Evolutionary conservation across 768 basidiomycete genomes (phyloP).

Genomic region (Boletus rufocinnamomeus): DNA sequence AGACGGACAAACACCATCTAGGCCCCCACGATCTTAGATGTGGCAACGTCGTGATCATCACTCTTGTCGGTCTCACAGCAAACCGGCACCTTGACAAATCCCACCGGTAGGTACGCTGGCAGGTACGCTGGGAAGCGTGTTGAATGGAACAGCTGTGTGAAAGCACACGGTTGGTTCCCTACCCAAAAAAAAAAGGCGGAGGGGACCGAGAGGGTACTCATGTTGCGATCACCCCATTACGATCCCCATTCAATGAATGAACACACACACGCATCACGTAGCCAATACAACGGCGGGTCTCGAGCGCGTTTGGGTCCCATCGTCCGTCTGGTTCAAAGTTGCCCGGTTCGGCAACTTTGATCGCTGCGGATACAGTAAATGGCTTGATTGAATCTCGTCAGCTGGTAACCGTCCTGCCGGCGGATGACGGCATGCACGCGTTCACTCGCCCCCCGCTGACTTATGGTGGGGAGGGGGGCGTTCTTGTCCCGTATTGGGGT

Average conservation of each 20-base stretch:
- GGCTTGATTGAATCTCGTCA: slow-evolving; percentile 6
- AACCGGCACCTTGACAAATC: not conserved
- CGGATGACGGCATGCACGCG: slow-evolving; percentile 2
- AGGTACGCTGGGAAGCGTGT: not conserved
- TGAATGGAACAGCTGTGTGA: slow-evolving; percentile 1
- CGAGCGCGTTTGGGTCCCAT: not conserved
- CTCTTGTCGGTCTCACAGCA: not conserved
- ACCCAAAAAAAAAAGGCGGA: not conserved
- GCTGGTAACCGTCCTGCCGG: not conserved
- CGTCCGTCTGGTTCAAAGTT: slow-evolving; percentile 14
- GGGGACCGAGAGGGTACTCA: not conserved
- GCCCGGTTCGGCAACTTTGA: slow-evolving; percentile 1
- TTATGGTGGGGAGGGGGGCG: not conserved
- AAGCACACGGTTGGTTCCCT: not conserved
- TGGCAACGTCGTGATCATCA: not conserved
- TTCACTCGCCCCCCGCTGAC: slow-evolving; percentile 3
- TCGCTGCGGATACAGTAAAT: slow-evolving; percentile 3
- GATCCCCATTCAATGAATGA: not conserved
- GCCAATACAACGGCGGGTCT: not conserved
- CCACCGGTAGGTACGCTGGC: not conserved
- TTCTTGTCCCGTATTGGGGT: not conserved
- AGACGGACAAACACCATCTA: not conserved
- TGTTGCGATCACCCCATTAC: not conserved
- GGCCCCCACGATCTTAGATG: slow-evolving; percentile 8
- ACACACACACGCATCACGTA: not conserved